A percentile compares a stretch with the other conserved stretches of the same genome.
These are phyloP conservation scores for Lachnellula willkommii DNA, from an alignment of 2,329 filamentous ascomycete species.

Conservation along the genomic window DNA sequence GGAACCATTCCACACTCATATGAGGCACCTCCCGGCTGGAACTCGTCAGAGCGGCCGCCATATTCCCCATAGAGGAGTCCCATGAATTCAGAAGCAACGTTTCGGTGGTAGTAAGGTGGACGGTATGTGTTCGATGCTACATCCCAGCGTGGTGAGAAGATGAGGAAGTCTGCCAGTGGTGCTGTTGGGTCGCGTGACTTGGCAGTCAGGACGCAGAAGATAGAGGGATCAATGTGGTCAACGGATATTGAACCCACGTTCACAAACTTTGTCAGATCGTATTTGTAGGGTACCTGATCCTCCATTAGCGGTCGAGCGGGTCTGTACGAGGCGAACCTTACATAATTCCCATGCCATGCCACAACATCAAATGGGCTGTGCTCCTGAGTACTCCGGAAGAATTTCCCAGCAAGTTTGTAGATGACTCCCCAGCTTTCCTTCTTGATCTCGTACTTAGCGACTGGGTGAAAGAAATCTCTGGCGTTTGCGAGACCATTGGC, in stretches of 20 bases:
- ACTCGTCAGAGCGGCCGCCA: constrained; percentile 62
- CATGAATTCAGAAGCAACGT: constrained; percentile 47
- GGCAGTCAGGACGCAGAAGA: constrained; percentile 61
- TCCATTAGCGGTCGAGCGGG: constrained; percentile 17
- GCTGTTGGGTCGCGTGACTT: constrained; percentile 49
- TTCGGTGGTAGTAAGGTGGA: constrained; percentile 54
- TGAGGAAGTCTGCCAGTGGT: constrained; percentile 59
- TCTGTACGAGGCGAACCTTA: not conserved
- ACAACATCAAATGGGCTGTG: constrained; percentile 74
- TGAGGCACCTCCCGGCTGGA: constrained; percentile 42
- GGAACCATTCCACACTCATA: constrained; percentile 41
- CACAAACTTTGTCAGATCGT: constrained; percentile 62
- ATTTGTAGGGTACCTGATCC: constrained; percentile 59
- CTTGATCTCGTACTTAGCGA: constrained; percentile 46
- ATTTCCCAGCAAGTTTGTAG: constrained; percentile 59
- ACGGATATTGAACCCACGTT: constrained; percentile 53
- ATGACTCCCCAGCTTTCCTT: constrained; percentile 30
- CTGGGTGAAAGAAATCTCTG: constrained; percentile 58
- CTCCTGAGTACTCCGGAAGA: constrained; percentile 58
- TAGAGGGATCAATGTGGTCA: constrained; percentile 63
- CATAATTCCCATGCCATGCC: constrained; percentile 65
- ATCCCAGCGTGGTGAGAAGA: constrained; percentile 64
- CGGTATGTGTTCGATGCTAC: constrained; percentile 55
- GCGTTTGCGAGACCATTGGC: constrained; percentile 59
- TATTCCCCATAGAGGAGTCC: constrained; percentile 40